These are phyloP conservation scores for Prunus davidiana DNA, from an alignment of 306 rosid species.

Conservation along the genomic window DNA sequence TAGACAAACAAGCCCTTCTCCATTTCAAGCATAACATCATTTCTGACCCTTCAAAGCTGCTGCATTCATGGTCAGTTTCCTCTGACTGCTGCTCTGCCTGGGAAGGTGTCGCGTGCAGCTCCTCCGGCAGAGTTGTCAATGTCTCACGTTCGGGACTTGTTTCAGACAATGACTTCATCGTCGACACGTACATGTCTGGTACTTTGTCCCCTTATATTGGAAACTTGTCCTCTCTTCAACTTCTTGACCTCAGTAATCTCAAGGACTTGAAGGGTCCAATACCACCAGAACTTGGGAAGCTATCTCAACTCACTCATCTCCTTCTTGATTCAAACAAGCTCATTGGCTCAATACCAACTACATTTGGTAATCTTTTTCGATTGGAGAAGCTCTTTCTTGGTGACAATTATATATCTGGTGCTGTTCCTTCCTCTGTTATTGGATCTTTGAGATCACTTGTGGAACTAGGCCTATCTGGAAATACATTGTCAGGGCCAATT, in stretches of 20 bases:
- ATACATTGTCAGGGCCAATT: constrained; percentile 39
- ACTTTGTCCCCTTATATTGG: constrained; percentile 63
- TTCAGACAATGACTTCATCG: constrained; percentile 23
- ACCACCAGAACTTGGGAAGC: constrained; percentile 43
- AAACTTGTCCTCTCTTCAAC: constrained; percentile 45
- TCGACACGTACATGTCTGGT: constrained; percentile 53
- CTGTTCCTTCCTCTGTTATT: constrained; percentile 32
- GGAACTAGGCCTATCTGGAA: constrained; percentile 49
- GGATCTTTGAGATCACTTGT: constrained; percentile 36
- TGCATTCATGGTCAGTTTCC: constrained; percentile 49
- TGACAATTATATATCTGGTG: constrained; percentile 41
- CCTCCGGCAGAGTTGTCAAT: constrained; percentile 47
- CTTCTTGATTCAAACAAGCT: constrained; percentile 50
- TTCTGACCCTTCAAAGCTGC: constrained; percentile 50
- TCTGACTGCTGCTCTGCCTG: constrained; percentile 58
- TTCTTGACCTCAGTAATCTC: constrained; percentile 50
- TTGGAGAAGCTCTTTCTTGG: constrained; percentile 45
- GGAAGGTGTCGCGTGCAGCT: constrained; percentile 55
- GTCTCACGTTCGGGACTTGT: constrained; percentile 36
- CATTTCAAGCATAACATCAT: constrained; percentile 46
- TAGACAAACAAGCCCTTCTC: constrained; percentile 52
- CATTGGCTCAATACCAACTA: constrained; percentile 32
- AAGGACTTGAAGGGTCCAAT: constrained; percentile 51
- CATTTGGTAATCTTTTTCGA: constrained; percentile 27
- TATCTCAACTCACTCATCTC: constrained; percentile 34